Conservation (phyloP, 1,284 basidiomycete genomes). For the Boletellus sp. region DNA sequence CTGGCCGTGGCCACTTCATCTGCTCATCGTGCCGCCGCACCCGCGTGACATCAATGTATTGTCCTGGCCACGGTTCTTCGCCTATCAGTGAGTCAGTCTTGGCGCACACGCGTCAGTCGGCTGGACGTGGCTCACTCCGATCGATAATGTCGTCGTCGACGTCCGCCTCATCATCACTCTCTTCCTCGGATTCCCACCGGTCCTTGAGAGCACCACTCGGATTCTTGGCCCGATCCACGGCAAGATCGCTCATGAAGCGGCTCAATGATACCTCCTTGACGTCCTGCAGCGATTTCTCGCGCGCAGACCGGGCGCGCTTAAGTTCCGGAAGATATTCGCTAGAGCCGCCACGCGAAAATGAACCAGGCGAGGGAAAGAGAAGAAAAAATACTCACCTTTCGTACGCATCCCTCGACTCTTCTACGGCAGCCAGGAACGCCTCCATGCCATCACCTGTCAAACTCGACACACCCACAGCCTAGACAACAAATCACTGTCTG, state of each 20-base stretch:
- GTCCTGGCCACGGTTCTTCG: slow-evolving; percentile 63
- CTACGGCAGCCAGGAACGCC: slow-evolving; percentile 89
- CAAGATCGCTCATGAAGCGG: slow-evolving; percentile 83
- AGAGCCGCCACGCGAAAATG: slow-evolving; percentile 9
- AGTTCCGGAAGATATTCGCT: slow-evolving; percentile 94
- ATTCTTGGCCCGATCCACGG: slow-evolving; percentile 61
- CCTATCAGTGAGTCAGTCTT: slow-evolving; percentile 35
- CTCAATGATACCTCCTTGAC: slow-evolving; percentile 78
- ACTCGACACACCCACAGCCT: slow-evolving; percentile 95
- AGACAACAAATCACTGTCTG: slow-evolving; percentile 5
- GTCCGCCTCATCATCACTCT: slow-evolving; percentile 55
- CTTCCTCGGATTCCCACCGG: slow-evolving; percentile 56
- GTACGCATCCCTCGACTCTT: slow-evolving; percentile 85
- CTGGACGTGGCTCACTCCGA: slow-evolving; percentile 47
- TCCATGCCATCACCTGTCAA: slow-evolving; percentile 91
- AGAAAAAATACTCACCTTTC: slow-evolving; percentile 55
- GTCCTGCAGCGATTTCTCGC: slow-evolving; percentile 63
- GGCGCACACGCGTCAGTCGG: background rate
- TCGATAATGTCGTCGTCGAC: slow-evolving; percentile 58
- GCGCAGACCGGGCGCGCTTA: slow-evolving; percentile 57
- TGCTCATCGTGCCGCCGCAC: slow-evolving; percentile 48
- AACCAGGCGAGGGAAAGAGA: background rate
- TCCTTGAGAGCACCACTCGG: slow-evolving; percentile 52
- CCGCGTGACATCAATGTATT: slow-evolving; percentile 66
- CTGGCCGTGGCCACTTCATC: slow-evolving; percentile 65